Base-by-base conservation (phyloP, 106 monocot species). In the Acorus calamus region DNA sequence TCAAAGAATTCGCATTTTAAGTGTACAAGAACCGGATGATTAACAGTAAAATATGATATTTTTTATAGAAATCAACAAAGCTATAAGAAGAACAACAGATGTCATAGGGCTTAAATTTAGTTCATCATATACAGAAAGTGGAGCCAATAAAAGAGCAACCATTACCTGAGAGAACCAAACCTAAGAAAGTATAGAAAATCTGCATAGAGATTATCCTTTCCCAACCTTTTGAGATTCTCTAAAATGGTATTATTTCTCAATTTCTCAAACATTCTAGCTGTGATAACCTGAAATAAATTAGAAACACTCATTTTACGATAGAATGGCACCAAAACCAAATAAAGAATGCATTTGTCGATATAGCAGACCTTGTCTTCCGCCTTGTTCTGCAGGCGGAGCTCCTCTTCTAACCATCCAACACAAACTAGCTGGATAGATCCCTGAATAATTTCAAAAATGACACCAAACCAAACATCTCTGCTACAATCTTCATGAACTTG, bases 161-260 rank as follows among this genome's bases (percentile, higher is more conserved):
- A 68, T 59, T 81, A 94, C 94, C 90, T 81, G 48, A 83, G 56
- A 80, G 72, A 84, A 73, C 77, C 79, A 76, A 90, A 94, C 78
- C 82, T 84, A 47, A 90, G 78, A 53, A 86, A 86, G 69, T 82
- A 94, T 7, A 94, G 46, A 4, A 90, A 55, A 76, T 94, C 82
- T 41, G 78, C 82, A 87, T 94, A 94, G 7, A 94, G 82, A 58
- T 89, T 86, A 53, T 55, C 42, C 73, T 94, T 94, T 46, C 90
- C 89, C 14, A 58, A 54, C 78, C 84, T 73, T 63, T 58, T 67
- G 8, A 86, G 75, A 44, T 68, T 81, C 42, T 80, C 64, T 55
- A 80, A 49, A 6, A 94, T 63, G 52, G 72, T 80, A 69, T 80
- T 73, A 78, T 80, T 77, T 73, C 78, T 79, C 65, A 94, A 52